These are phyloP conservation scores for Trichocladium antarcticum DNA, from an alignment of 495 filamentous ascomycete genomes.

Conservation along the genomic window DNA sequence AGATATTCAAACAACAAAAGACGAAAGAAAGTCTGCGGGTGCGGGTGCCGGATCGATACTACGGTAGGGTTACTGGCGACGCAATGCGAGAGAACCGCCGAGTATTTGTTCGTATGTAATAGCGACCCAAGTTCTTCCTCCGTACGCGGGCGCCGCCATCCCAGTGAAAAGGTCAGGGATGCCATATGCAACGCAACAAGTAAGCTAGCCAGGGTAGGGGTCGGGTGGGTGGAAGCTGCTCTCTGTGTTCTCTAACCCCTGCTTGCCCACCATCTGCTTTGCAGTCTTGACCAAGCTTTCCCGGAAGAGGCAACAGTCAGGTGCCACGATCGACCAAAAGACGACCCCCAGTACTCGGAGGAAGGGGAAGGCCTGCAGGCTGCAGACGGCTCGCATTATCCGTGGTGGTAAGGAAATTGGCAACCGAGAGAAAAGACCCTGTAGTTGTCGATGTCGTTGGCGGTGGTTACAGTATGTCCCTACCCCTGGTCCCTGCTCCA, in stretches of 20 bases:
- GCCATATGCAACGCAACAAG: neutral
- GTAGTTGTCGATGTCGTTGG: neutral
- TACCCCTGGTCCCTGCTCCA: no score
- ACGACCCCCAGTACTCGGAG: neutral
- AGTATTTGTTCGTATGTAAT: neutral
- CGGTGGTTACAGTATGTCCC: neutral
- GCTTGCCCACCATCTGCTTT: no score
- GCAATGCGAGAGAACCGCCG: no score
- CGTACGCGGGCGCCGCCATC: no score
- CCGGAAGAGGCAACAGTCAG: conserved; percentile 18
- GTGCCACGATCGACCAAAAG: conserved; percentile 9
- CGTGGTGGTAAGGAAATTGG: neutral
- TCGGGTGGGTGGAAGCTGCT: conserved; percentile 1
- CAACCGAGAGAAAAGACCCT: neutral
- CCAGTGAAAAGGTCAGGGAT: no score
- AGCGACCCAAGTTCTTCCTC: no score
- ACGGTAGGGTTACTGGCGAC: no score
- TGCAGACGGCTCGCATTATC: no score
- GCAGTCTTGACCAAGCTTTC: conserved; percentile 17
- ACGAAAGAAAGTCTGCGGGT: neutral
- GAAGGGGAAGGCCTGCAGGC: neutral
- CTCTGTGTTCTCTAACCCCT: neutral
- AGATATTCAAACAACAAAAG: no score
- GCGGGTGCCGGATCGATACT: neutral
- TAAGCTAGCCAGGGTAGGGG: conserved; percentile 6